Evolutionary conservation across 306 rosid genomes (phyloP).

Genomic region (Citrullus mucosospermus): DNA sequence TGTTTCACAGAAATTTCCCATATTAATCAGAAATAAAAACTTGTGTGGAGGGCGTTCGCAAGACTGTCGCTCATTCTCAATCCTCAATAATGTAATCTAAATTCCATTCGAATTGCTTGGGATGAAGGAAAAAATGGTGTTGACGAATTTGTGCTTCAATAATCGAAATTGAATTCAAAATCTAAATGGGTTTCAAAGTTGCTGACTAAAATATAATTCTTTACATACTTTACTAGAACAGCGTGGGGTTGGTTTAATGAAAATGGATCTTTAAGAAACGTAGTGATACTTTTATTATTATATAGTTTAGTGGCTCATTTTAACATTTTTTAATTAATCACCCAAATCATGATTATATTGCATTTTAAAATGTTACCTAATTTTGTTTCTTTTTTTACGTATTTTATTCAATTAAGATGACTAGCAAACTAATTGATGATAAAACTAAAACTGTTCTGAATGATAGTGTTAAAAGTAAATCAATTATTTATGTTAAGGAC

Average conservation of each 20-base stretch:
- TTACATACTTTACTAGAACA: not conserved
- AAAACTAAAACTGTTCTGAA: too few species aligned
- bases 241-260: not conserved
- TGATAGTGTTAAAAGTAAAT: too few species aligned
- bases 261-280: not conserved
- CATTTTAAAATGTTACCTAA: too few species aligned
- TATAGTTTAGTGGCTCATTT: too few species aligned
- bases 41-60: constrained; percentile 4
- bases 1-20: not conserved
- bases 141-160: not conserved
- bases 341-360: too few species aligned
- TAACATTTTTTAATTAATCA: too few species aligned
- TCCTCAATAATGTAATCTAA: not conserved
- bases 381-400: too few species aligned
- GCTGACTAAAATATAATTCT: not conserved
- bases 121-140: not conserved
- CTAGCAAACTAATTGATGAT: too few species aligned
- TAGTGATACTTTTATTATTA: too few species aligned
- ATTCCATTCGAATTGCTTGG: not conserved
- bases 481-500: too few species aligned
- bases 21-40: not conserved
- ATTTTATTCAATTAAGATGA: too few species aligned
- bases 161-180: not conserved
- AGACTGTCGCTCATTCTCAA: not conserved
- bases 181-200: not conserved